Percentiles rank a stretch among this genome's conserved stretches.
Evolutionary conservation across 768 basidiomycete genomes (phyloP).

Genomic region (Lactarius deliciosus): DNA sequence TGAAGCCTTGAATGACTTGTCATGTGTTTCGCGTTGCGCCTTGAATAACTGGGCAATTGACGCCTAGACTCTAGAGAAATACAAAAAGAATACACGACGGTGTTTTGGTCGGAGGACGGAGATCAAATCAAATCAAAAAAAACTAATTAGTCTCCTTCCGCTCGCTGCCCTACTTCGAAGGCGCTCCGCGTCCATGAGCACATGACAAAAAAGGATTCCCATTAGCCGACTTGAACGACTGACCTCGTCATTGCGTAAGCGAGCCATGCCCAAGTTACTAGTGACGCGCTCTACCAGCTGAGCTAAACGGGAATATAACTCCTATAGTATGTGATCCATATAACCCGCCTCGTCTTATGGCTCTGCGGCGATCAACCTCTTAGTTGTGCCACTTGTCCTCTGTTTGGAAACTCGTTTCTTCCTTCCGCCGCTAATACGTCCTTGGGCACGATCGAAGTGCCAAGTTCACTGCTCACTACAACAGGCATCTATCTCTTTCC

Average conservation of each 20-base stretch:
- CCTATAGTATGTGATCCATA: not conserved
- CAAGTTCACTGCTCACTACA: not conserved
- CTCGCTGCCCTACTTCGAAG: not conserved
- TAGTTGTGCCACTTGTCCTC: not conserved
- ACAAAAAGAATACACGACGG: slow-evolving; percentile 4
- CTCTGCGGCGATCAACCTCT: not conserved
- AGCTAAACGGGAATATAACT: slow-evolving; percentile 36
- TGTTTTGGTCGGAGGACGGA: slow-evolving; percentile 12
- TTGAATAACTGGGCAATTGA: not conserved
- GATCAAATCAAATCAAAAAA: slow-evolving; percentile 8
- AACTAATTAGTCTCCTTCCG: slow-evolving; percentile 2
- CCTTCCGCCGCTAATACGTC: slow-evolving; percentile 1
- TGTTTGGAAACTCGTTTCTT: slow-evolving; percentile 6
- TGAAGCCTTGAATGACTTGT: not conserved
- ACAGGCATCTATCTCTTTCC: not conserved
- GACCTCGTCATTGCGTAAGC: slow-evolving; percentile 53
- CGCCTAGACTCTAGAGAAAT: not conserved
- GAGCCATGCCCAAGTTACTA: slow-evolving; percentile 39
- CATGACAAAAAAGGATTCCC: slow-evolving; percentile 31
- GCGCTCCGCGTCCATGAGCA: slow-evolving; percentile 16
- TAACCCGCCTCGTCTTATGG: slow-evolving; percentile 1
- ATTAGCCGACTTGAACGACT: slow-evolving; percentile 61
- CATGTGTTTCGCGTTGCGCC: slow-evolving; percentile 1
- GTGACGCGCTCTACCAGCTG: slow-evolving; percentile 63
- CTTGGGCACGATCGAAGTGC: not conserved